Percentiles rank a stretch among this genome's conserved stretches.
These are phyloP conservation scores for Salvia rosmarinus DNA, from an alignment of 257 asterid species.

Conservation along the genomic window DNA sequence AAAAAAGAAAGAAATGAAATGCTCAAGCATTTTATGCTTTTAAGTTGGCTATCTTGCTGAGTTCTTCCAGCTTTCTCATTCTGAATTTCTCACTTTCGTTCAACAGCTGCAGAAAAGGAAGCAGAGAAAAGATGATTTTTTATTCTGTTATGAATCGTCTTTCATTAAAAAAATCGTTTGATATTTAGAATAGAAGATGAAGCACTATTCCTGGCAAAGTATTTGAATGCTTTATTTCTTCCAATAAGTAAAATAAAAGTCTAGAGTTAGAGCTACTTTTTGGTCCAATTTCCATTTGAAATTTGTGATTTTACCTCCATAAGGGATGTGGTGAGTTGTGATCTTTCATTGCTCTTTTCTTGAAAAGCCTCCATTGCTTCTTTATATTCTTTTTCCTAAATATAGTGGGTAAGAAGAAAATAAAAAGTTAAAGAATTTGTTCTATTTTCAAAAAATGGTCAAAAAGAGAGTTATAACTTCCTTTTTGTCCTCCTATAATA, in stretches of 20 bases:
- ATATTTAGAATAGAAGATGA: neutral
- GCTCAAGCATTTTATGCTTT: slow-evolving; percentile 33
- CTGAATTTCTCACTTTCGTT: slow-evolving; percentile 76
- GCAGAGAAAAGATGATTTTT: neutral
- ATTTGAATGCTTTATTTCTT: slow-evolving; percentile 14
- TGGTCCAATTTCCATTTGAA: slow-evolving; percentile 29
- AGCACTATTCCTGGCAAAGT: neutral
- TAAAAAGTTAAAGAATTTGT: slow-evolving; percentile 9
- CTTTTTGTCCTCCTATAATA: neutral
- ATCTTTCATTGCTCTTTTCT: slow-evolving; percentile 78
- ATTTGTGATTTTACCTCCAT: slow-evolving; percentile 60
- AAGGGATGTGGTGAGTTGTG: slow-evolving; percentile 68
- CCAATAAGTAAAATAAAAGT: neutral
- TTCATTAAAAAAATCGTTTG: neutral
- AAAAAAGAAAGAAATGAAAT: neutral
- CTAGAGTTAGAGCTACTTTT: neutral
- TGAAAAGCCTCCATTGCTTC: slow-evolving; percentile 75
- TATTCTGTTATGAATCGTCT: neutral
- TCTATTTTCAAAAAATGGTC: slow-evolving; percentile 24
- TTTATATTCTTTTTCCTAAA: slow-evolving; percentile 75
- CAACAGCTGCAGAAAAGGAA: slow-evolving; percentile 58
- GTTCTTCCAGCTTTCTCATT: slow-evolving; percentile 83
- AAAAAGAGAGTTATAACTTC: slow-evolving; percentile 11
- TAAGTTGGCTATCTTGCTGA: slow-evolving; percentile 64
- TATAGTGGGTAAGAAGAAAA: neutral